Conservation (phyloP, 805 yeast species). For the Teunomyces pallodes region DNA sequence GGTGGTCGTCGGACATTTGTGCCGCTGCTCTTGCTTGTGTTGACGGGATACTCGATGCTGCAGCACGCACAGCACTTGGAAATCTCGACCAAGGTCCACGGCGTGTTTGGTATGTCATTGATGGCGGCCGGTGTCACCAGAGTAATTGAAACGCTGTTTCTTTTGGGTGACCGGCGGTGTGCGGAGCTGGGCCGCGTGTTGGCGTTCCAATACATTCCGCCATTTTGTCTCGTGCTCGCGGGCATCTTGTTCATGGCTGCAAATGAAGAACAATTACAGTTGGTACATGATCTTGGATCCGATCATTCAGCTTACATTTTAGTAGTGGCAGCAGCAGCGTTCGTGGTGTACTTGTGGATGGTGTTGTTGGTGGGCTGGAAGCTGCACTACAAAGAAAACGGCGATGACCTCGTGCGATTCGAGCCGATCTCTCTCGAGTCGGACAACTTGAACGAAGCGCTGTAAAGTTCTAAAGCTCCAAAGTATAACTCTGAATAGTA, state of each 20-base stretch:
- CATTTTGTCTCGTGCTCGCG: slow-evolving; percentile 72
- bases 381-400: slow-evolving; percentile 42
- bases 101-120: slow-evolving; percentile 77
- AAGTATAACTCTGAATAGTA: no score
- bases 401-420: no score
- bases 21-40: slow-evolving; percentile 78
- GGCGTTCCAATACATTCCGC: slow-evolving; percentile 84
- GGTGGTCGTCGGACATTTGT: slow-evolving; percentile 61
- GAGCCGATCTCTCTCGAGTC: slow-evolving; percentile 35
- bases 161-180: slow-evolving; percentile 60
- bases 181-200: slow-evolving; percentile 43
- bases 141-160: slow-evolving; percentile 73
- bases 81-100: slow-evolving; percentile 85
- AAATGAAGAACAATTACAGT: slow-evolving; percentile 77
- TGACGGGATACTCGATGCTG: slow-evolving; percentile 94
- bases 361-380: slow-evolving; percentile 53
- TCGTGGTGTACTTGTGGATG: slow-evolving; percentile 66
- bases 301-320: slow-evolving; percentile 84
- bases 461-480: no score
- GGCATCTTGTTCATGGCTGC: slow-evolving; percentile 91
- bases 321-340: slow-evolving; percentile 69
- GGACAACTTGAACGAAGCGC: slow-evolving; percentile 26
- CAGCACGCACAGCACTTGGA: slow-evolving; percentile 75
- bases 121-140: slow-evolving; percentile 77
- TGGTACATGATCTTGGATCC: slow-evolving; percentile 72